Base-by-base conservation (phyloP, 441 rosid genomes). In the Iberis amara region DNA sequence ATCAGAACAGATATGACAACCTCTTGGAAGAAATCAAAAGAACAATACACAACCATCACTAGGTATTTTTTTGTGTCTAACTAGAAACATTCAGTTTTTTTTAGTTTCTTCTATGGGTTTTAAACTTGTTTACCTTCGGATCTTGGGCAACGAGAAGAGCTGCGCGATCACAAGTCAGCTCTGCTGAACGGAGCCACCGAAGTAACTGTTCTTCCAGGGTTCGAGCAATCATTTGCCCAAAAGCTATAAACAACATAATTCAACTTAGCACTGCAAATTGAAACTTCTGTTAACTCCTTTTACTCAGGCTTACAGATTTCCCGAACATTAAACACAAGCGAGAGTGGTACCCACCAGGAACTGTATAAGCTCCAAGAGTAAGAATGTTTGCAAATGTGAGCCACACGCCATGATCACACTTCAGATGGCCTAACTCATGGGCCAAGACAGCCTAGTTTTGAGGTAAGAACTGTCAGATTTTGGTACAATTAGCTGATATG, bases 101-200 rank as follows among this genome's bases (percentile, higher is more conserved):
- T 8, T 14, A 10, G 8, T 15, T 36, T 35, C 9, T 37, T 21
- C 0, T 1, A 12, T 51, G 30, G 30, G 4, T 26, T 26, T 26
- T 6, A 26, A 6, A 26, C 4, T 26, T 4, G 30, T 4, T n/a
- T 6, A 26, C 30, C 30, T 26, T 26, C 4, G 95, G 85, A 64
- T 91, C 95, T 58, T 88, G 96, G 41, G 91, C 87, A 15, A 91
- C 98, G n/a, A 91, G 95, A 72, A 91, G 98, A 5, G 98, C 98
- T 50, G 96, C 98, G 43, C 94, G 95, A 66, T 91, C 98, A 66
- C 96, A 91, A 48, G 98, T 91, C 27, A 91, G 72, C 78, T 91
- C 98, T 41, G 98, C 96, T 49, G 96, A 82, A 56, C 94, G 77
- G 4, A 91, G 70, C 98, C 98, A 88, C 4, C 30, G 10, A 35